phyloP scores from a whole-genome alignment of 78 protist genomes.

The Pigoraptor vietnamica region DNA sequence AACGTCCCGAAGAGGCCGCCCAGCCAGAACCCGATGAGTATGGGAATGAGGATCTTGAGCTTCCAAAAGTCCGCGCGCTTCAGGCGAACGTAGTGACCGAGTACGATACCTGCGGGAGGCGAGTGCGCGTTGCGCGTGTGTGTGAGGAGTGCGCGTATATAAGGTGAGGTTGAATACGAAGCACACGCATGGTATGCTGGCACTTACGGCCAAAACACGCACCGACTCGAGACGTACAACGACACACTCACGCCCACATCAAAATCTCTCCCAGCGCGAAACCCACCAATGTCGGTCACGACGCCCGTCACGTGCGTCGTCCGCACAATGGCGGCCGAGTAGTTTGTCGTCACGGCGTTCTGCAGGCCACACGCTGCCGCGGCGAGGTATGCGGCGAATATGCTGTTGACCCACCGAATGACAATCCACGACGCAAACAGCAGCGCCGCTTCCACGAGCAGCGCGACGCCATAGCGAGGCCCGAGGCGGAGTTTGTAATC shows the following conservation, averaged over 20 bases:
- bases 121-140: too few relatives aligned
- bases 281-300: constrained; percentile 20
- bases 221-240: too few relatives aligned
- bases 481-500: neutral
- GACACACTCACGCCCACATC: too few relatives aligned
- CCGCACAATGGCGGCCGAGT: constrained; percentile 18
- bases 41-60: constrained; percentile 11
- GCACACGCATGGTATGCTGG: too few relatives aligned
- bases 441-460: neutral
- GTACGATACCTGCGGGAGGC: too few relatives aligned
- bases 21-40: neutral
- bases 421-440: neutral
- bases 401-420: neutral
- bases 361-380: constrained; percentile 21
- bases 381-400: neutral
- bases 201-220: too few relatives aligned
- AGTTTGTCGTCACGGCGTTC: constrained; percentile 15
- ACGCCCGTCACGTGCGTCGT: constrained; percentile 36
- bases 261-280: neutral
- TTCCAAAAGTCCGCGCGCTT: constrained; percentile 5
- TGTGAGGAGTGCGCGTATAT: too few relatives aligned
- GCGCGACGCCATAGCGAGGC: neutral
- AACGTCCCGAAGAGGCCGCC: neutral
- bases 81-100: neutral
- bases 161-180: too few relatives aligned